phyloP scores from a whole-genome alignment of 2,329 filamentous ascomycete genomes.

The Neoarthrinium moseri region DNA sequence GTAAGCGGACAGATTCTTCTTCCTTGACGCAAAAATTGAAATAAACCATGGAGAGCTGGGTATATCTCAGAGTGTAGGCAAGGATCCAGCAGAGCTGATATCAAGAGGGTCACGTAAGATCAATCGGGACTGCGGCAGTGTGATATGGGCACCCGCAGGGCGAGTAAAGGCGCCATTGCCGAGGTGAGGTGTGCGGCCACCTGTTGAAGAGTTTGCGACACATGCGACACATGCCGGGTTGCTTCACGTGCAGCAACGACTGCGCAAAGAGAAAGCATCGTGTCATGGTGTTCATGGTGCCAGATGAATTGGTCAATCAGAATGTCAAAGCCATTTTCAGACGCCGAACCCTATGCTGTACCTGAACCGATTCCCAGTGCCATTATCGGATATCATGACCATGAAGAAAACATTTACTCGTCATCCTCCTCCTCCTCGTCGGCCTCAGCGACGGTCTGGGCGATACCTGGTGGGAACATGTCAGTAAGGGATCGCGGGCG shows the following conservation, averaged over 20 bases:
- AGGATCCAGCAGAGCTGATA: too few relatives aligned
- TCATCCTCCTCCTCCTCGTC: constrained; percentile 68
- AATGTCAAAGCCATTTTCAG: constrained; percentile 26
- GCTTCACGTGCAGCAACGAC: too few relatives aligned
- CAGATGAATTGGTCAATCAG: constrained; percentile 10
- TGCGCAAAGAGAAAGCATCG: too few relatives aligned
- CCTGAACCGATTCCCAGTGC: constrained; percentile 18
- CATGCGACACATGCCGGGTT: too few relatives aligned
- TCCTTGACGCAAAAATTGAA: constrained; percentile 83
- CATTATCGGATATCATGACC: constrained; percentile 9
- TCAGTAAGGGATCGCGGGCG: neutral
- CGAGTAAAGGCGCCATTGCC: too few relatives aligned
- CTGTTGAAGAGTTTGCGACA: too few relatives aligned
- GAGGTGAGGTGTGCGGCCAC: too few relatives aligned
- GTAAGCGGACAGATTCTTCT: constrained; percentile 65
- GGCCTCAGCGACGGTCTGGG: constrained; percentile 74
- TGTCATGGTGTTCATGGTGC: constrained; percentile 4
- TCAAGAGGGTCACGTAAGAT: too few relatives aligned
- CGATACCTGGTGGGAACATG: constrained; percentile 54
- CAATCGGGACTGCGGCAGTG: too few relatives aligned
- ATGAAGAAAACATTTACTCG: constrained; percentile 49
- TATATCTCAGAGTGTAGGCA: constrained; percentile 82
- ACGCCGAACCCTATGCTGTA: constrained; percentile 31
- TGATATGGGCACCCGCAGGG: too few relatives aligned
- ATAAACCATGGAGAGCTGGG: constrained; percentile 66